phyloP scores from a whole-genome alignment of 2,329 filamentous ascomycete species.

The Fusarium annulatum region DNA sequence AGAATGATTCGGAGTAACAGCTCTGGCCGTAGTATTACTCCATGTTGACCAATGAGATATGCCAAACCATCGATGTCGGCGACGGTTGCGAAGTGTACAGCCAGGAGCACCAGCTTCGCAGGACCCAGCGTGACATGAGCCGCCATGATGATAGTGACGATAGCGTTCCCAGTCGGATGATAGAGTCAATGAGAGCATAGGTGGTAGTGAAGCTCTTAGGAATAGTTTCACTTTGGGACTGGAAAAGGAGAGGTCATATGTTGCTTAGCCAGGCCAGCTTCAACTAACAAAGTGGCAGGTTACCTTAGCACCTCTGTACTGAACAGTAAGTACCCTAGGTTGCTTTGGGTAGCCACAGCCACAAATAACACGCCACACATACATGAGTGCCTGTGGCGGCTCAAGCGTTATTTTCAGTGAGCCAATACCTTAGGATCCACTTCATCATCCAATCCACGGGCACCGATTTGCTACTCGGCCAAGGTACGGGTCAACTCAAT shows the following conservation, averaged over 20 bases:
- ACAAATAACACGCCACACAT: constrained; percentile 1
- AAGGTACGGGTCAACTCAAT: constrained; percentile 44
- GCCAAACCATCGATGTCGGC: constrained; percentile 73
- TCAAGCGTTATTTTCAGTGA: constrained; percentile 26
- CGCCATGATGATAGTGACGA: constrained; percentile 35
- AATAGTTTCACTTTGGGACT: background rate
- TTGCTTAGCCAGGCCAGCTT: background rate
- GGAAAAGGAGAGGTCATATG: constrained; percentile 8
- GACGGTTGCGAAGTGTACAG: constrained; percentile 74
- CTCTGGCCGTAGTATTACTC: constrained; percentile 69
- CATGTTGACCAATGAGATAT: constrained; percentile 67
- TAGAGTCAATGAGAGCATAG: background rate
- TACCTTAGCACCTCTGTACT: background rate
- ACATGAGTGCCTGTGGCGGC: background rate
- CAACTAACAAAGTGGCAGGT: constrained; percentile 34
- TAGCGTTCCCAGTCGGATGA: background rate
- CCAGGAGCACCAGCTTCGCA: constrained; percentile 77
- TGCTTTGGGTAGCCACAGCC: constrained; percentile 13
- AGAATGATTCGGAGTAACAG: constrained; percentile 78
- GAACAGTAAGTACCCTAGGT: background rate
- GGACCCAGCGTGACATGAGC: constrained; percentile 61
- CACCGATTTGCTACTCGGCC: constrained; percentile 44
- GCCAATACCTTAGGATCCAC: background rate
- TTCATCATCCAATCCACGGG: constrained; percentile 30
- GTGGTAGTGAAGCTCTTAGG: background rate